phyloP scores from a whole-genome alignment of 1,284 basidiomycete species.

The Veloboletus limbatus region DNA sequence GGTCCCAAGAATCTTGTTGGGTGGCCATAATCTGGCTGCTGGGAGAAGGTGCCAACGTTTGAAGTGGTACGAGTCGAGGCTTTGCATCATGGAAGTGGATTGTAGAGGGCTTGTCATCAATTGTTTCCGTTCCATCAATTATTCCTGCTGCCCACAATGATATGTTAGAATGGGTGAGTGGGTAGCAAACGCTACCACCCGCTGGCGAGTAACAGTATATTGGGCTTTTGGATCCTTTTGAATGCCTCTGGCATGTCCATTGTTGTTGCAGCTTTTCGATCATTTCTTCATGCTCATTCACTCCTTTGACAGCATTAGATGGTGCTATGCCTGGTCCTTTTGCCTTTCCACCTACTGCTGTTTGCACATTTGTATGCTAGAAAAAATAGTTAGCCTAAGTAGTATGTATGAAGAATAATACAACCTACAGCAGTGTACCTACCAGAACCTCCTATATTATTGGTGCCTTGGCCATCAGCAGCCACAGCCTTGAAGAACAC shows the following conservation, averaged over 20 bases:
- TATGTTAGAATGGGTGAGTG: neutral
- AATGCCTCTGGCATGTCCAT: neutral
- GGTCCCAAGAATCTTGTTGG: no score
- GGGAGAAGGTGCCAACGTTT: no score
- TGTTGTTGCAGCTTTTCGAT: neutral
- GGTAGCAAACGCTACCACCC: neutral
- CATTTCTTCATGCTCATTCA: neutral
- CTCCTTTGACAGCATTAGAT: neutral
- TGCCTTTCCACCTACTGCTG: neutral
- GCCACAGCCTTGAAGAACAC: neutral
- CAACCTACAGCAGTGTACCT: neutral
- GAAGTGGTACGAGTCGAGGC: no score
- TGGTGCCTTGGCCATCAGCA: no score
- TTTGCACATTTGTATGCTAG: neutral
- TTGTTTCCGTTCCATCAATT: no score
- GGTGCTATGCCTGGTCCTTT: neutral
- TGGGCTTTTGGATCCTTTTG: neutral
- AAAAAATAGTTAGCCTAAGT: neutral
- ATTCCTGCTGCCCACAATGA: no score
- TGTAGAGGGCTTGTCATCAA: no score
- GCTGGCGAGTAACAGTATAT: neutral
- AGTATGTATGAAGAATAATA: neutral
- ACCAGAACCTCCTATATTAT: no score
- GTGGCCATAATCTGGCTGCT: no score
- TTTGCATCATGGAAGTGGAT: no score